These are phyloP conservation scores for Wickerhamiella nectarea DNA, from an alignment of 805 yeast genomes.

Conservation along the genomic window DNA sequence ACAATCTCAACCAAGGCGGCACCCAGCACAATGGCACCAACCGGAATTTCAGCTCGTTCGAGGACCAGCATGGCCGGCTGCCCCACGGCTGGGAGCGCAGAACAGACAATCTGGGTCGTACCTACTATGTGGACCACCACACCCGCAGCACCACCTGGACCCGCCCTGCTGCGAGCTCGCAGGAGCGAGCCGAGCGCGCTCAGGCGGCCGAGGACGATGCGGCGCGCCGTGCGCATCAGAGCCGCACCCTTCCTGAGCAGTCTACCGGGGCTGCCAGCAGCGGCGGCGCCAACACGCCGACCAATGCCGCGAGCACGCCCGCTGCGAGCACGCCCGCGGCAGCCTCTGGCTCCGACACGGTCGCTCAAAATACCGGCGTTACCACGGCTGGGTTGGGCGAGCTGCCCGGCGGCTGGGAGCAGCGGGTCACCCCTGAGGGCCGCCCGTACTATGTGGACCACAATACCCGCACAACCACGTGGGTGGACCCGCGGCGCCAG, in stretches of 20 bases:
- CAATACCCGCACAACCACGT: conserved; percentile 97
- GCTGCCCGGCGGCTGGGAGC: conserved; percentile 98
- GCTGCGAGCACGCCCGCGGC: no score
- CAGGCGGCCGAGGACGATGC: conserved; percentile 58
- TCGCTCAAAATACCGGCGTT: conserved; percentile 63
- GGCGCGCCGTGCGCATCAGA: conserved; percentile 82
- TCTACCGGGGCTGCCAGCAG: neutral
- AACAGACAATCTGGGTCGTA: conserved; percentile 93
- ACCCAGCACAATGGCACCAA: conserved; percentile 14
- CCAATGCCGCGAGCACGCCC: no score
- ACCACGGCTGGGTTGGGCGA: conserved; percentile 95
- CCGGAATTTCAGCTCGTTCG: conserved; percentile 81
- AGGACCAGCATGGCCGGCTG: conserved; percentile 89
- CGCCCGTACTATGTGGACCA: conserved; percentile 97
- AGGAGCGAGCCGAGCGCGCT: conserved; percentile 52
- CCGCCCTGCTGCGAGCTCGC: conserved; percentile 71
- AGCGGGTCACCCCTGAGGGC: conserved; percentile 94
- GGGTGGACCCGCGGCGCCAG: conserved; percentile 99
- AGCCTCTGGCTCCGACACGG: no score
- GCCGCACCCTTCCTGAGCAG: conserved; percentile 69
- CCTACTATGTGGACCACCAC: conserved; percentile 95
- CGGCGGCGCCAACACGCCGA: conserved; percentile 5
- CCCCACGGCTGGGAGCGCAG: conserved; percentile 99
- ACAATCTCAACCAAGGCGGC: conserved; percentile 12
- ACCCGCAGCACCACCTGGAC: conserved; percentile 99